A percentile compares a stretch with the other conserved stretches of the same genome.
These are phyloP conservation scores for Phlyctochytrium bullatum DNA, from an alignment of 192 early-diverging fungal genomes.

Conservation along the genomic window DNA sequence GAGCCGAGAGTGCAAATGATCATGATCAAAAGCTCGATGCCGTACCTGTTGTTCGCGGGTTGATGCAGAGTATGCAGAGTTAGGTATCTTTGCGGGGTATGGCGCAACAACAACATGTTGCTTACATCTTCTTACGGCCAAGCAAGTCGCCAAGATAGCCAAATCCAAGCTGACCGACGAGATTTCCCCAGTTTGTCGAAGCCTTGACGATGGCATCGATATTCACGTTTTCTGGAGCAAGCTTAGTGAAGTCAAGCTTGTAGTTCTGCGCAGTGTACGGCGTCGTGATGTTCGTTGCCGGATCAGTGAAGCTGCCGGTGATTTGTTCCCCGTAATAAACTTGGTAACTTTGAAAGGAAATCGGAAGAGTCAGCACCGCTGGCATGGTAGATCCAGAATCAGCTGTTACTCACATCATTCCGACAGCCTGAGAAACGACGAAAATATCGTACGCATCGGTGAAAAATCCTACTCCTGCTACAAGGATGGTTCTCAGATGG, in stretches of 20 bases:
- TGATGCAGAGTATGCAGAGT: too few relatives aligned
- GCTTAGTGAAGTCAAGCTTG: conserved; percentile 7
- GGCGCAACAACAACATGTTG: too few relatives aligned
- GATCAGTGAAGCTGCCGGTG: conserved; percentile 2
- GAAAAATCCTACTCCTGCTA: conserved; percentile 70
- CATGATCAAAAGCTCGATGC: conserved; percentile 85
- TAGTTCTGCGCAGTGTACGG: not conserved
- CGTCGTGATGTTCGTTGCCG: not conserved
- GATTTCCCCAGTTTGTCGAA: conserved; percentile 81
- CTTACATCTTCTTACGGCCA: conserved; percentile 85
- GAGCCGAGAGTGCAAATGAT: conserved; percentile 82
- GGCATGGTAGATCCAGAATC: conserved; percentile 1
- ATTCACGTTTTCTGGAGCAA: conserved; percentile 18
- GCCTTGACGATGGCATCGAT: conserved; percentile 87
- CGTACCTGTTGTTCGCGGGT: too few relatives aligned
- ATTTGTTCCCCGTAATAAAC: not conserved
- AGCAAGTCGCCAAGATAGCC: conserved; percentile 85
- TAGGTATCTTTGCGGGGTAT: too few relatives aligned
- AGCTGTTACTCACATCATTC: conserved; percentile 51
- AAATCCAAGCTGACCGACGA: conserved; percentile 88
- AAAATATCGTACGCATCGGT: conserved; percentile 95
- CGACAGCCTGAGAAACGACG: conserved; percentile 83
- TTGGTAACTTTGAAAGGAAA: not conserved
- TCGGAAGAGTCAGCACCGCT: not conserved
- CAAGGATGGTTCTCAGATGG: conserved; percentile 41